phyloP scores from a whole-genome alignment of 805 yeast genomes.

The Candida andamanensis region DNA sequence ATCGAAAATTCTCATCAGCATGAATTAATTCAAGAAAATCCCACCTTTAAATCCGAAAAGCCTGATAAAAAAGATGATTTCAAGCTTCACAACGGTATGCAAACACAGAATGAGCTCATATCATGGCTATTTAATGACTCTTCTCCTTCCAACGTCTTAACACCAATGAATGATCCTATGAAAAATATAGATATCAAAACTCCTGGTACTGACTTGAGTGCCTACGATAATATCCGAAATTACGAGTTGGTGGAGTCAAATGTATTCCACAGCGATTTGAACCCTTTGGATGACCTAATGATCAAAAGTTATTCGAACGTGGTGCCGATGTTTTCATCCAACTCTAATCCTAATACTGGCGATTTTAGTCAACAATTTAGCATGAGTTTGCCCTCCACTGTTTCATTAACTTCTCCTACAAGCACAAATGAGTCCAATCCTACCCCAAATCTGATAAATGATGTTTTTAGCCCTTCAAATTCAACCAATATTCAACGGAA shows the following conservation, averaged over 20 bases:
- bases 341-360: background rate
- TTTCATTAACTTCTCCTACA: slow-evolving; percentile 29
- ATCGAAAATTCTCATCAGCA: too few relatives aligned
- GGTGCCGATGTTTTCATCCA: background rate
- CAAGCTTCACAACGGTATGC: too few relatives aligned
- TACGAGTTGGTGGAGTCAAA: slow-evolving; percentile 34
- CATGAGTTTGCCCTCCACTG: slow-evolving; percentile 18
- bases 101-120: slow-evolving; percentile 32
- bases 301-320: slow-evolving; percentile 11
- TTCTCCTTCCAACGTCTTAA: slow-evolving; percentile 10
- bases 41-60: too few relatives aligned
- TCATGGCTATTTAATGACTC: slow-evolving; percentile 37
- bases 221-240: slow-evolving; percentile 1
- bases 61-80: too few relatives aligned
- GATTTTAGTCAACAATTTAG: slow-evolving; percentile 3
- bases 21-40: too few relatives aligned
- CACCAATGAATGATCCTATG: slow-evolving; percentile 2
- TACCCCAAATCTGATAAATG: slow-evolving; percentile 9
- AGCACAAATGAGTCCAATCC: slow-evolving; percentile 20
- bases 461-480: slow-evolving; percentile 6
- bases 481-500: slow-evolving; percentile 3
- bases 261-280: slow-evolving; percentile 30
- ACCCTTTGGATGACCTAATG: slow-evolving; percentile 37
- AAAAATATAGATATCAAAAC: background rate
- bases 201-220: background rate